phyloP scores from a whole-genome alignment of 495 filamentous ascomycete genomes.

The Pseudotulostoma volvatum region DNA sequence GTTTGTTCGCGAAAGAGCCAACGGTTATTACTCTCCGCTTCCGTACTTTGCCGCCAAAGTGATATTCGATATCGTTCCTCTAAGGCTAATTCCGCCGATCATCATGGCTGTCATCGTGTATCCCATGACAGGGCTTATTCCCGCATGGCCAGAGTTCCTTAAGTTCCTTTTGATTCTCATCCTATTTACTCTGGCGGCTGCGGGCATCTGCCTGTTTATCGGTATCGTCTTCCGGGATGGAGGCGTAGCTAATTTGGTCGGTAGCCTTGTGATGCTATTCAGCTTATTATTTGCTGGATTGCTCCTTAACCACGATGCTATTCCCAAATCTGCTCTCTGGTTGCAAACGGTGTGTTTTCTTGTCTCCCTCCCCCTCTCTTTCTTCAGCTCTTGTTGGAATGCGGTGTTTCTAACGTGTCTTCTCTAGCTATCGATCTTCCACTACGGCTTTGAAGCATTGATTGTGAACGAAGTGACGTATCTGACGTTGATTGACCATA shows the following conservation, averaged over 20 bases:
- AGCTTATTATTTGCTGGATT: slow-evolving; percentile 86
- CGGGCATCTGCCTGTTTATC: slow-evolving; percentile 87
- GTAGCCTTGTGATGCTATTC: slow-evolving; percentile 95
- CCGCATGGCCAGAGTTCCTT: slow-evolving; percentile 70
- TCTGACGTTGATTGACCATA: slow-evolving; percentile 76
- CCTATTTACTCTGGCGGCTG: slow-evolving; percentile 89
- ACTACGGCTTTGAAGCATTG: slow-evolving; percentile 90
- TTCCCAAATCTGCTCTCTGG: slow-evolving; percentile 71
- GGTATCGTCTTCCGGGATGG: slow-evolving; percentile 85
- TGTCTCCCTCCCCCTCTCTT: background rate
- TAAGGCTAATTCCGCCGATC: slow-evolving; percentile 86
- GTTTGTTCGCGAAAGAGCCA: slow-evolving; percentile 87
- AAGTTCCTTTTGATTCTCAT: slow-evolving; percentile 84
- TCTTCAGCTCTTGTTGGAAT: background rate
- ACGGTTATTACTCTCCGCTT: slow-evolving; percentile 92
- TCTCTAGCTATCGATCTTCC: slow-evolving; percentile 81
- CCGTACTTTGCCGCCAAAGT: slow-evolving; percentile 96
- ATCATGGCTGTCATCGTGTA: slow-evolving; percentile 96
- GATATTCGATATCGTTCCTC: slow-evolving; percentile 84
- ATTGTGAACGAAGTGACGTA: slow-evolving; percentile 97
- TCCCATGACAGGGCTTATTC: slow-evolving; percentile 90
- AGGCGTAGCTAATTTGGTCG: slow-evolving; percentile 89
- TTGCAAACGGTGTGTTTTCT: slow-evolving; percentile 53
- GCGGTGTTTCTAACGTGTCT: background rate
- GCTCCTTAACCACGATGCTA: slow-evolving; percentile 84